Conservation (phyloP, 441 rosid genomes). For the Croton laevigatus region DNA sequence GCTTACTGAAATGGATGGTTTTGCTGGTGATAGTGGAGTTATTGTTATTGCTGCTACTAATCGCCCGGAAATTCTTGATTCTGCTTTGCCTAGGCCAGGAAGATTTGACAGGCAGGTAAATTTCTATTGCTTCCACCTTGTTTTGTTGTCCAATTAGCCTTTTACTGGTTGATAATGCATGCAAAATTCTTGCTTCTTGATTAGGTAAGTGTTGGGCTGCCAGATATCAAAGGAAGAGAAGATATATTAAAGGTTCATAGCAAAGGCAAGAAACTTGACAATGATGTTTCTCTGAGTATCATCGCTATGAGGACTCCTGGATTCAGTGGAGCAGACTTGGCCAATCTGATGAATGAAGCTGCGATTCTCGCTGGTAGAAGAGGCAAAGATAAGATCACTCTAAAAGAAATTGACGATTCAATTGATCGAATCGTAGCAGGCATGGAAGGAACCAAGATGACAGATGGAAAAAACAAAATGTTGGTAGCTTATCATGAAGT, state of each 20-base stretch:
- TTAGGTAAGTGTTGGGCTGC: constrained; percentile 66
- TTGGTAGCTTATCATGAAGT: constrained; percentile 71
- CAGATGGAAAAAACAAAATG: constrained; percentile 65
- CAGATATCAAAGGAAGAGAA: constrained; percentile 76
- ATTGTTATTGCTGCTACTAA: constrained; percentile 74
- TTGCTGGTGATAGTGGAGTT: constrained; percentile 61
- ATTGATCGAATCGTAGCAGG: constrained; percentile 67
- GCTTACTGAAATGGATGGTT: constrained; percentile 80
- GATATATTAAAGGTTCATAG: constrained; percentile 68
- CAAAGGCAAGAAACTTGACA: constrained; percentile 63
- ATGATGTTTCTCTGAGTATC: constrained; percentile 44
- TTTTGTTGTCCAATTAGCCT: background rate
- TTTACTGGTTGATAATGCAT: background rate
- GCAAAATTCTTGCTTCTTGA: constrained; percentile 4
- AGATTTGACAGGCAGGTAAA: constrained; percentile 72
- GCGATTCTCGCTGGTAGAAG: constrained; percentile 74
- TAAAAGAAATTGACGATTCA: constrained; percentile 59
- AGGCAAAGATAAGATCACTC: constrained; percentile 51
- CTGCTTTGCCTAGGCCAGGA: constrained; percentile 74
- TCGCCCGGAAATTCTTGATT: constrained; percentile 69
- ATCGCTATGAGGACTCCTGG: constrained; percentile 77
- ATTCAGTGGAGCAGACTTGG: constrained; percentile 82
- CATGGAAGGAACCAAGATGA: constrained; percentile 76
- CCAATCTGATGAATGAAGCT: constrained; percentile 78
- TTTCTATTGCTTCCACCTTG: too few relatives aligned